Conservation (phyloP, 768 basidiomycete species). For the Trametes punicea region DNA sequence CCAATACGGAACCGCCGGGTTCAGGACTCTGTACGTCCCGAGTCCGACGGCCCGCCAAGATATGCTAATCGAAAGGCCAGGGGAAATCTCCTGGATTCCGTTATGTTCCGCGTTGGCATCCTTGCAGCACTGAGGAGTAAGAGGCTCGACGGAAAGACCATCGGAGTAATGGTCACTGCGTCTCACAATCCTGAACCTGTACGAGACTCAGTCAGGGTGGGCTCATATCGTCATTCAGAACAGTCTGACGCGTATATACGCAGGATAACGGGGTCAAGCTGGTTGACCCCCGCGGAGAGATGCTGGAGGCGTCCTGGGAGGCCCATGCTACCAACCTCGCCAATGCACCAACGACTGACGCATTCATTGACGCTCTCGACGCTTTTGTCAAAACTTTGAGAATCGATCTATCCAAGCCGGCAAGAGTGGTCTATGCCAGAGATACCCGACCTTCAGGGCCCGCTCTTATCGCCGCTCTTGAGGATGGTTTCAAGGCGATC, state of each 20-base stretch:
- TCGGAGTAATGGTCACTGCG: constrained; percentile 99
- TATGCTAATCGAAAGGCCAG: constrained; percentile 36
- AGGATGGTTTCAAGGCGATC: constrained; percentile 78
- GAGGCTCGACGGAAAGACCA: constrained; percentile 83
- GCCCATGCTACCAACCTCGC: constrained; percentile 79
- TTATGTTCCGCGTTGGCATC: constrained; percentile 91
- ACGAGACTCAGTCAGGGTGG: constrained; percentile 19
- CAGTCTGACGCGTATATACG: neutral
- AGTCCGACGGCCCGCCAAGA: constrained; percentile 1
- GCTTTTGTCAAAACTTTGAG: constrained; percentile 57
- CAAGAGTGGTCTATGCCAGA: constrained; percentile 84
- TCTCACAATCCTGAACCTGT: constrained; percentile 99
- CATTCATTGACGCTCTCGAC: constrained; percentile 65
- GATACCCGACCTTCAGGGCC: constrained; percentile 92
- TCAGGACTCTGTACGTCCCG: constrained; percentile 76
- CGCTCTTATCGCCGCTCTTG: constrained; percentile 68
- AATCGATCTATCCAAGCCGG: constrained; percentile 77
- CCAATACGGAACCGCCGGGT: constrained; percentile 93
- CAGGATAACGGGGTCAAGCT: constrained; percentile 99
- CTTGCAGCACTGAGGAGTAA: constrained; percentile 90
- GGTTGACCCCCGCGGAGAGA: constrained; percentile 95
- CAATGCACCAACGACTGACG: constrained; percentile 73
- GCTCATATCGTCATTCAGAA: neutral
- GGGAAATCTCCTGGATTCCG: constrained; percentile 72
- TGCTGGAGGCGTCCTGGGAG: constrained; percentile 96